phyloP scores from a whole-genome alignment of 345 rosid species.

The Rhodomyrtus tomentosa region DNA sequence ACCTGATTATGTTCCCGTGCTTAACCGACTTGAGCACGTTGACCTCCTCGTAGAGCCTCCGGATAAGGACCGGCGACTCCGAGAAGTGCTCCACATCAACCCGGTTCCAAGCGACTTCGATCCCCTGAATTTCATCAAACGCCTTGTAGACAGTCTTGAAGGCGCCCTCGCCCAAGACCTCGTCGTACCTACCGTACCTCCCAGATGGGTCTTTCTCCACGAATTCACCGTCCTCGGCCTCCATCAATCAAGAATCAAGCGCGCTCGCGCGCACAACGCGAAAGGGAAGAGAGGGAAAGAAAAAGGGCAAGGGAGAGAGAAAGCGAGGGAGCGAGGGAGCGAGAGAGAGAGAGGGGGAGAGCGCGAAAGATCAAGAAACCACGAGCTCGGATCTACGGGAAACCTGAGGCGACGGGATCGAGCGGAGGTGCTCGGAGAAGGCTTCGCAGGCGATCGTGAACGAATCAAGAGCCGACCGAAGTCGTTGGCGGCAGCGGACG shows the following conservation, averaged over 20 bases:
- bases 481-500: not conserved
- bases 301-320: not conserved
- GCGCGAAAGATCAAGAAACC: not conserved
- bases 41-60: slow-evolving; percentile 76
- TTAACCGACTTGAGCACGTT: slow-evolving; percentile 66
- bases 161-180: slow-evolving; percentile 84
- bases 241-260: not conserved
- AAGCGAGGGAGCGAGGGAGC: not conserved
- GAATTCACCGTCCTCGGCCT: slow-evolving; percentile 1
- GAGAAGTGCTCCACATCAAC: slow-evolving; percentile 62
- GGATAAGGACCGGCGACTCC: slow-evolving; percentile 69
- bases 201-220: slow-evolving; percentile 10
- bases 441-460: slow-evolving; percentile 10
- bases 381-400: not conserved
- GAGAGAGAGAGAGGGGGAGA: not conserved
- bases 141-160: slow-evolving; percentile 98
- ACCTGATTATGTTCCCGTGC: slow-evolving; percentile 73
- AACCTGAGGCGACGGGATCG: not conserved
- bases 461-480: not conserved
- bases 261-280: not conserved
- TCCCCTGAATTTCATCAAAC: slow-evolving; percentile 78
- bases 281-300: not conserved
- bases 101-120: slow-evolving; percentile 95
- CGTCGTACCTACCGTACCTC: slow-evolving; percentile 42
- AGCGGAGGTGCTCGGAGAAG: slow-evolving; percentile 1